Base-by-base conservation (phyloP, 1,284 basidiomycete genomes). In the Sporisorium exsertum region DNA sequence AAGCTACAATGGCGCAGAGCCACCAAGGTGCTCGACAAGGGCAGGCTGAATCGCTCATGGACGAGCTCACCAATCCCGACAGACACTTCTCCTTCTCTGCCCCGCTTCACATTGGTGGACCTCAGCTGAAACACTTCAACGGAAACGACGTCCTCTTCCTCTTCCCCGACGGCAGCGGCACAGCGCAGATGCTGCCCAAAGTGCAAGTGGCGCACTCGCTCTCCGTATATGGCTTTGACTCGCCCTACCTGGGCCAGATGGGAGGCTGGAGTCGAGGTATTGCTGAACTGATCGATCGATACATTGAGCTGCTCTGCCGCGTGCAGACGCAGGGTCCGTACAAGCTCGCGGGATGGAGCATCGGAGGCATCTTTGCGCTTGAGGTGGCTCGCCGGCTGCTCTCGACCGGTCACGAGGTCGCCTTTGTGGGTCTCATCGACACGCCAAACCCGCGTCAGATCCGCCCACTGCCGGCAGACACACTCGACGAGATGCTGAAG, bases 311-410 rank as follows among this genome's bases (percentile, higher is more conserved):
- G 47, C 61, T 77, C 15, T 22, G 49, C 56, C 42, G 40, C 5
- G 64, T 66, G 1, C 74, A 72, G 46, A 45, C 47, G 7, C 52
- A 26, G 26, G 70, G 65, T 24, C 74, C 74, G 9, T 72, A 68
- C 54, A 58, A 55, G 33, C 56, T 77, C 2, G 74, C 58, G 10
- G 74, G 74, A 13, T 77, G 74, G 74, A 77, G 74, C 59, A 77
- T 77, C 37, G 74, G 74, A 53, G 74, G 74, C n/a, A 37, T 77
- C 26, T 58, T 77, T 50, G 74, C 70, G 0, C 59, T 77, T 10
- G 65, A 77, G 54, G 65, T 72, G 6, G 62, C 64, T 6, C 64
- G 69, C 7, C 65, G 57, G 2, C 65, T 77, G 2, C 64, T 72
- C 10, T 69, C 62, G 13, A 45, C 49, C 22, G 74, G 70, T 10